phyloP scores from a whole-genome alignment of 768 basidiomycete species.

The Boletus vinaceobasis region DNA sequence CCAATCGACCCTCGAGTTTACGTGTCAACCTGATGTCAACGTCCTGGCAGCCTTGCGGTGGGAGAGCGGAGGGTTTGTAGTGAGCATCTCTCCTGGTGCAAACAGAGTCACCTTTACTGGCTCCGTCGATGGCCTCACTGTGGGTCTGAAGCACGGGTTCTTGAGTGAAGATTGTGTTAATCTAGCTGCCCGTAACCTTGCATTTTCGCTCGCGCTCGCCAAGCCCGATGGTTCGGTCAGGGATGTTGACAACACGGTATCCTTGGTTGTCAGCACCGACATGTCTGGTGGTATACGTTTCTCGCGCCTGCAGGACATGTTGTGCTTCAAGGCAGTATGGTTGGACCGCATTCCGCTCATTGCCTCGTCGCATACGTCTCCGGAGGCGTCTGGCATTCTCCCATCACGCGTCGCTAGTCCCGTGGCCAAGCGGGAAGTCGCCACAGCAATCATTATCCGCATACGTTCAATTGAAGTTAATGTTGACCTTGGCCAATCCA shows the following conservation, averaged over 20 bases:
- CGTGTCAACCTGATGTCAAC: conserved; percentile 88
- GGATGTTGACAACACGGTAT: conserved; percentile 51
- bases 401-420: conserved; percentile 12
- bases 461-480: conserved; percentile 70
- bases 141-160: conserved; percentile 82
- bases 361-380: conserved; percentile 36
- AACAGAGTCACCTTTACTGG: conserved; percentile 73
- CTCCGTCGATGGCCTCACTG: conserved; percentile 74
- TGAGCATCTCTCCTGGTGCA: conserved; percentile 72
- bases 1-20: conserved; percentile 79
- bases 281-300: conserved; percentile 77
- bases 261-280: conserved; percentile 80
- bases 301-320: conserved; percentile 84
- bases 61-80: conserved; percentile 90
- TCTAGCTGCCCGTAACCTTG: conserved; percentile 77
- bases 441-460: conserved; percentile 63
- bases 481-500: conserved; percentile 83
- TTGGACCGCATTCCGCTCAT: conserved; percentile 82
- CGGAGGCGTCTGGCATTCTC: conserved; percentile 19
- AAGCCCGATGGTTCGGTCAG: conserved; percentile 41
- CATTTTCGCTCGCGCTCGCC: conserved; percentile 71
- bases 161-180: conserved; percentile 79
- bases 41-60: conserved; percentile 87
- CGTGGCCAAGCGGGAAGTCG: conserved; percentile 43
- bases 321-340: conserved; percentile 96